Conservation (phyloP, 2,329 filamentous ascomycete genomes). For the Coniochaeta hoffmannii region DNA sequence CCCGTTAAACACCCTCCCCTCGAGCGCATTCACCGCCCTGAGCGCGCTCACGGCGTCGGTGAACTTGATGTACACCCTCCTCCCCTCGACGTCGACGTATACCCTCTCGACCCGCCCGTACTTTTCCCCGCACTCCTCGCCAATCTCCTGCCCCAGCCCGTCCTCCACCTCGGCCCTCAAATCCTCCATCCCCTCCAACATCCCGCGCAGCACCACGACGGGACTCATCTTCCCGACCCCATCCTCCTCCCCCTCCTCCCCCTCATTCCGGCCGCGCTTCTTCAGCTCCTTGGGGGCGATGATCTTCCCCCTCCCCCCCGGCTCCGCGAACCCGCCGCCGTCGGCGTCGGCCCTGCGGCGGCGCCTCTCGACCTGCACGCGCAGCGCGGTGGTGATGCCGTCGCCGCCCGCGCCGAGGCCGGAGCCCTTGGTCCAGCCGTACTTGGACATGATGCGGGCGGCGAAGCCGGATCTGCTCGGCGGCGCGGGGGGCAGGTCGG, state of each 20-base stretch:
- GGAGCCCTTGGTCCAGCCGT: constrained; percentile 84
- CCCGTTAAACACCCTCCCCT: constrained; percentile 82
- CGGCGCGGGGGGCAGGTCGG: constrained; percentile 30
- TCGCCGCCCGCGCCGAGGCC: constrained; percentile 76
- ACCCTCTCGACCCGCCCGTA: constrained; percentile 80
- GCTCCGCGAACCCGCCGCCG: constrained; percentile 68
- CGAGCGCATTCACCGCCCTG: constrained; percentile 80
- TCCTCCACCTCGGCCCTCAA: constrained; percentile 69
- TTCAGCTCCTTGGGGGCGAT: constrained; percentile 42
- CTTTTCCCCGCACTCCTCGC: constrained; percentile 84
- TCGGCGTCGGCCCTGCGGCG: constrained; percentile 73
- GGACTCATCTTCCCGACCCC: constrained; percentile 66
- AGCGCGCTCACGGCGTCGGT: constrained; percentile 78
- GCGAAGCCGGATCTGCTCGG: constrained; percentile 79
- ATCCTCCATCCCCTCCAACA: constrained; percentile 77
- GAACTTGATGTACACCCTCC: constrained; percentile 87
- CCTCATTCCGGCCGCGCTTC: not conserved
- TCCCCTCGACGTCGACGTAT: constrained; percentile 58
- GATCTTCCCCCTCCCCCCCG: constrained; percentile 67
- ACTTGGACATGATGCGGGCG: constrained; percentile 82
- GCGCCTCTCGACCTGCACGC: constrained; percentile 77
- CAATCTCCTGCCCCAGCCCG: constrained; percentile 84
- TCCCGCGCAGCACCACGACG: constrained; percentile 75
- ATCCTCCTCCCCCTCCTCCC: constrained; percentile 9
- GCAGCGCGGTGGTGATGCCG: constrained; percentile 79